phyloP scores from a whole-genome alignment of 192 early-diverging fungal genomes.

The Umbelopsis isabellina region DNA sequence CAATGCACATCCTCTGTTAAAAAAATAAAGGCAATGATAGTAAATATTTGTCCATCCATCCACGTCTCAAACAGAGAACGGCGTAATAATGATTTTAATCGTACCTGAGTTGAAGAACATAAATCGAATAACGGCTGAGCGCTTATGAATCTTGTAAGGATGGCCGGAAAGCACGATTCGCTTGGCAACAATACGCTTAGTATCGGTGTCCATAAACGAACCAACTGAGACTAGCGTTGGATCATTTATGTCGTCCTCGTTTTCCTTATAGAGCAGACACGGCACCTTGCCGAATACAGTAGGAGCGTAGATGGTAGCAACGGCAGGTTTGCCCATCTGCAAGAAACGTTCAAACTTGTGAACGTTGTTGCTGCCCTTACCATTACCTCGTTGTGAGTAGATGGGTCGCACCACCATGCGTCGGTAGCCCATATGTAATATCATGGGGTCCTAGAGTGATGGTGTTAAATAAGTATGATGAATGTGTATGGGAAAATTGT shows the following conservation, averaged over 20 bases:
- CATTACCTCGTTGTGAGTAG: constrained; percentile 86
- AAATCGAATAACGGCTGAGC: constrained; percentile 88
- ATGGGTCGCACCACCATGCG: constrained; percentile 84
- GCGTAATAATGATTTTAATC: not conserved
- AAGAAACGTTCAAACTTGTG: constrained; percentile 96
- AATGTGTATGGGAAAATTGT: not conserved
- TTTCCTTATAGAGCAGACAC: constrained; percentile 78
- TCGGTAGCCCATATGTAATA: constrained; percentile 89
- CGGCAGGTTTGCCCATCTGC: constrained; percentile 66
- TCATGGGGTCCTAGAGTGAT: constrained; percentile 67
- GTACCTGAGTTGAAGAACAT: constrained; percentile 91
- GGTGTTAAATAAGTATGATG: not conserved
- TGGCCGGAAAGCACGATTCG: constrained; percentile 93
- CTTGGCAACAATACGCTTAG: constrained; percentile 90
- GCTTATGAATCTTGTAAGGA: constrained; percentile 94
- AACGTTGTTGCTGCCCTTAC: constrained; percentile 85
- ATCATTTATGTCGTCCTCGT: constrained; percentile 50
- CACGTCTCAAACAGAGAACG: not conserved
- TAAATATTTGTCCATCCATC: constrained; percentile 4
- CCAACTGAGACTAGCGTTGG: constrained; percentile 83
- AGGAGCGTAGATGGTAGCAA: constrained; percentile 91
- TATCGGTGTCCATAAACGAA: constrained; percentile 71
- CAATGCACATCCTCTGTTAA: constrained; percentile 83
- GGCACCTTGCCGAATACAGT: constrained; percentile 90
- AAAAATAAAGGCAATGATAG: not conserved